Percentiles rank a stretch among this genome's conserved stretches.
These are phyloP conservation scores for Astragalus glycyphyllos DNA, from an alignment of 306 rosid genomes.

Conservation along the genomic window DNA sequence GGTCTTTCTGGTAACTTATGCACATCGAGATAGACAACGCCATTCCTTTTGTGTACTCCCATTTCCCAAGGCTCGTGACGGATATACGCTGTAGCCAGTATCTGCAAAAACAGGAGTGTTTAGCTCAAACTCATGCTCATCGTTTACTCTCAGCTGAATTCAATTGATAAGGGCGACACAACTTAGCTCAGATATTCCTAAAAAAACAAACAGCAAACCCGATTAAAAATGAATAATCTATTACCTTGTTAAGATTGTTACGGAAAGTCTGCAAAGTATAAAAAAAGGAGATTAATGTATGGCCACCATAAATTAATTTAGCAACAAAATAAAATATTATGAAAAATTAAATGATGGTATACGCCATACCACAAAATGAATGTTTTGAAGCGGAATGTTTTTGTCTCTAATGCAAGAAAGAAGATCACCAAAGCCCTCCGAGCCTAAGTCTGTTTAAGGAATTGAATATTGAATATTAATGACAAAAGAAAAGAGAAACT, in stretches of 20 bases:
- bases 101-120: slow-evolving; percentile 53
- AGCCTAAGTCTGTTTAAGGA: slow-evolving; percentile 73
- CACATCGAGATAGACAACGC: slow-evolving; percentile 96
- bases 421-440: slow-evolving; percentile 90
- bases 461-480: slow-evolving; percentile 30
- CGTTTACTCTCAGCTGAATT: background rate
- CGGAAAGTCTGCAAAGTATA: slow-evolving; percentile 77
- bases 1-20: slow-evolving; percentile 94
- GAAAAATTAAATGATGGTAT: slow-evolving; percentile 29
- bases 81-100: slow-evolving; percentile 86
- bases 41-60: slow-evolving; percentile 98
- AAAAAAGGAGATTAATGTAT: slow-evolving; percentile 31
- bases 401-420: slow-evolving; percentile 90
- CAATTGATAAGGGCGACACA: slow-evolving; percentile 16
- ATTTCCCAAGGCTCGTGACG: slow-evolving; percentile 97
- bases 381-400: slow-evolving; percentile 77
- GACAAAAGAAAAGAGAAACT: slow-evolving; percentile 28
- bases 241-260: slow-evolving; percentile 96
- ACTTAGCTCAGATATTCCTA: background rate
- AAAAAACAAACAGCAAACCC: background rate
- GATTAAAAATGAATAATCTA: slow-evolving; percentile 22
- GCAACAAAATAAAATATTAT: slow-evolving; percentile 20
- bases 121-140: slow-evolving; percentile 11
- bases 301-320: slow-evolving; percentile 38
- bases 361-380: slow-evolving; percentile 91